phyloP scores from a whole-genome alignment of 352 stramenopile species.

The Pythium phragmiticola region DNA sequence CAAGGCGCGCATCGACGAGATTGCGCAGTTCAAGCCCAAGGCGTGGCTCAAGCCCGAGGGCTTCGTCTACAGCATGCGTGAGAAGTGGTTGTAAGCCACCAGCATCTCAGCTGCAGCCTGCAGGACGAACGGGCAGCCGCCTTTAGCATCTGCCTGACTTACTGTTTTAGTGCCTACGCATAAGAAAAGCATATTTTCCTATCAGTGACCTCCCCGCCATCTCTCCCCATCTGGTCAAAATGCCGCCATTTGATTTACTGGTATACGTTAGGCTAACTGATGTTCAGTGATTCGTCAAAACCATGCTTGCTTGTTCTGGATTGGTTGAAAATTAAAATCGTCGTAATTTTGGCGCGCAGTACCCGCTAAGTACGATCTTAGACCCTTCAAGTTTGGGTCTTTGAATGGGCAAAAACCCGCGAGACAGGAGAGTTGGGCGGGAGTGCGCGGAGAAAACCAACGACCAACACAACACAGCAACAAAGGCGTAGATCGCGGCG shows the following conservation, averaged over 20 bases:
- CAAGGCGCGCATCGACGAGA: background rate
- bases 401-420: constrained; percentile 20
- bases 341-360: constrained; percentile 22
- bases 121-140: background rate
- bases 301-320: background rate
- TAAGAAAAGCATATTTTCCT: background rate
- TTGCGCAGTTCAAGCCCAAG: constrained; percentile 23
- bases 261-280: background rate
- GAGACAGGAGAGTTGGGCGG: constrained; percentile 8
- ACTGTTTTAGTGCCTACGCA: background rate
- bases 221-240: background rate
- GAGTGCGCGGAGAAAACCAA: background rate
- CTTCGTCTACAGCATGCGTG: constrained; percentile 27
- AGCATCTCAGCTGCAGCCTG: no score
- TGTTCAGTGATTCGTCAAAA: background rate
- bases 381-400: constrained; percentile 23
- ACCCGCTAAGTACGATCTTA: constrained; percentile 18
- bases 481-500: background rate
- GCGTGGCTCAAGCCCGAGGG: constrained; percentile 28
- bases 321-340: constrained; percentile 11
- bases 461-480: background rate
- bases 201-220: background rate
- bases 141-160: background rate
- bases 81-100: constrained; percentile 24
- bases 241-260: constrained; percentile 16